Conservation (phyloP, 1,284 basidiomycete genomes). For the Fistulina hepatica region DNA sequence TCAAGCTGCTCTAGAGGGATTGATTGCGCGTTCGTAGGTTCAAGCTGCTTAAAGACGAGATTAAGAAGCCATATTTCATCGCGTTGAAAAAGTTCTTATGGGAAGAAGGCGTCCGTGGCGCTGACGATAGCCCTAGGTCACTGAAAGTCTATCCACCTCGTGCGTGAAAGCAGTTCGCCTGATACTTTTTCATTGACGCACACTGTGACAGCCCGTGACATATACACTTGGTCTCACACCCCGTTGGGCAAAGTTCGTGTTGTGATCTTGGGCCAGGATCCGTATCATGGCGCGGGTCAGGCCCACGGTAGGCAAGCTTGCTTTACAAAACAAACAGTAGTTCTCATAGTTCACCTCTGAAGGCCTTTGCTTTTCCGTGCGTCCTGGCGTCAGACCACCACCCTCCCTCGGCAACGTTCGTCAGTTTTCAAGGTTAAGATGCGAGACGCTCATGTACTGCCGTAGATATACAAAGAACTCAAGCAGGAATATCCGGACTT, state of each 20-base stretch:
- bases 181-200: conserved; percentile 6
- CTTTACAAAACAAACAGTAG: conserved; percentile 4
- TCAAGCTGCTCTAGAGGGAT: conserved; percentile 2
- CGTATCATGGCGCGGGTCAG: conserved; percentile 58
- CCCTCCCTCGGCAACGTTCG: conserved; percentile 74
- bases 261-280: conserved; percentile 75
- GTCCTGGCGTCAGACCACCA: conserved; percentile 58
- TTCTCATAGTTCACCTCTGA: too few relatives aligned
- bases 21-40: conserved; percentile 34
- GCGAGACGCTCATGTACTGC: conserved; percentile 8
- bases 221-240: conserved; percentile 76
- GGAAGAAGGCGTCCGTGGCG: conserved; percentile 51
- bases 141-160: conserved; percentile 55
- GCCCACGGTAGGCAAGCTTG: conserved; percentile 46
- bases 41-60: conserved; percentile 61
- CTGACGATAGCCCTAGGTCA: conserved; percentile 32
- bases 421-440: conserved; percentile 12
- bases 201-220: conserved; percentile 43
- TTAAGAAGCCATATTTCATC: conserved; percentile 67
- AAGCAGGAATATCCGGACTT: conserved; percentile 75
- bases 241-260: conserved; percentile 69
- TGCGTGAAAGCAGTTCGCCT: conserved; percentile 26
- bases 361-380: conserved; percentile 84
- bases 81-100: conserved; percentile 59
- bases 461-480: conserved; percentile 83